Conservation (phyloP, 1,139 yeast species). For the Blastobotrys raffinosifermentans region DNA sequence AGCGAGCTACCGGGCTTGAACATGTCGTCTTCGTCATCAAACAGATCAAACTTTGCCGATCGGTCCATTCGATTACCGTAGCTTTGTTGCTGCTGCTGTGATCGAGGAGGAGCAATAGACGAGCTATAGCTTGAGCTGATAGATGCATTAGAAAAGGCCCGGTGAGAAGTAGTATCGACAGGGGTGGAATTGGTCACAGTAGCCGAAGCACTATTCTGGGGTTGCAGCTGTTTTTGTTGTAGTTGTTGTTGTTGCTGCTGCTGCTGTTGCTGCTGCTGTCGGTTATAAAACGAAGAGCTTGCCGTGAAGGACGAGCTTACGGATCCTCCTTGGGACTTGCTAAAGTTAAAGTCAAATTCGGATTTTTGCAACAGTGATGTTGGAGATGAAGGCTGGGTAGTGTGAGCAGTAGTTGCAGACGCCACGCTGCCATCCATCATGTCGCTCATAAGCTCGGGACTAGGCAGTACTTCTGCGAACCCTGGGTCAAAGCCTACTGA, state of each 20-base stretch:
- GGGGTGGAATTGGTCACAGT: no score
- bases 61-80: constrained; percentile 4
- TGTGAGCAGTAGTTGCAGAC: no score
- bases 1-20: constrained; percentile 10
- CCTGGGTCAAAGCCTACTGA: constrained; percentile 7
- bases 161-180: no score
- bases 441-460: constrained; percentile 4
- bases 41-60: constrained; percentile 22
- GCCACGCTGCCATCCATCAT: constrained; percentile 5
- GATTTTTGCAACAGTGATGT: no score
- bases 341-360: constrained; percentile 4
- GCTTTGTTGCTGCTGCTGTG: constrained; percentile 3
- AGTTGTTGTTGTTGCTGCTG: constrained; percentile 1
- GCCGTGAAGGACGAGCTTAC: no score
- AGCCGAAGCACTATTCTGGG: no score
- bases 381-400: no score
- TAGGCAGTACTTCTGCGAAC: constrained; percentile 12
- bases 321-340: constrained; percentile 10
- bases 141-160: no score
- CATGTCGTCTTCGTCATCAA: constrained; percentile 20
- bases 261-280: constrained; percentile 2
- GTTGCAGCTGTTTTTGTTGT: constrained; percentile 1
- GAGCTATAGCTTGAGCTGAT: no score
- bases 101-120: no score
- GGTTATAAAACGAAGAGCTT: constrained; percentile 11